Base-by-base conservation (phyloP, 2,329 filamentous ascomycete genomes). In the Septoria petroselini region DNA sequence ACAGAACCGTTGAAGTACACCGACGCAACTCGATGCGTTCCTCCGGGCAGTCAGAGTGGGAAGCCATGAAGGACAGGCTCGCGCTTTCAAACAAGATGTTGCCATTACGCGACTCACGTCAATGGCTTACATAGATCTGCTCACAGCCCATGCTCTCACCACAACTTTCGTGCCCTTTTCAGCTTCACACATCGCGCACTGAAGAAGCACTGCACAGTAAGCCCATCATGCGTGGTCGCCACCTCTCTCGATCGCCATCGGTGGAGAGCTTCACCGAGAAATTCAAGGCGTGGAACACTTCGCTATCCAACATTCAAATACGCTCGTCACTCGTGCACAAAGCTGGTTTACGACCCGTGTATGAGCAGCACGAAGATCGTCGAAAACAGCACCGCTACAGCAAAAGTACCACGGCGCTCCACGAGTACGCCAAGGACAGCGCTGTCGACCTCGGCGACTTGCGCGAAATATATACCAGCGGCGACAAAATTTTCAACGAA, bases 191-290 rank as follows among this genome's bases (percentile, higher is more conserved):
- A 8, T 21, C 12, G 5, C 15, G 11, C 15, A 9, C 17, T 38
- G 6, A 18, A 7, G 17, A 7, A 15, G 34, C 34, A 8, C 17
- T 7, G 15, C 18, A 18, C 7, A 11, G 9, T 7, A 9, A 14
- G n/a, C 21, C 6, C 12, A 38, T 15, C 34, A 46, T 46, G 43
- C 43, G 43, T 15, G 33, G 33, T 25, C 33, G 43, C 9, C 43
- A 30, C 3, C 23, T 15, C 2, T 21, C n/a, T 7, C 43, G 43
- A 19, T 38, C 43, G 12, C 33, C 33, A 11, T 46, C 34, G 8
- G 43, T 51, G 19, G 41, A 45, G 21, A 51, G 41, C 17, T 34
- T 51, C 14, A 44, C 37, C 11, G 48, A 51, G 18, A 51, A 37
- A n/a, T 41, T 51, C 37, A 41, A 51, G 29, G 9, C 48, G 3